Base-by-base conservation (phyloP, 352 stramenopile genomes). In the Pythium angustatum region DNA sequence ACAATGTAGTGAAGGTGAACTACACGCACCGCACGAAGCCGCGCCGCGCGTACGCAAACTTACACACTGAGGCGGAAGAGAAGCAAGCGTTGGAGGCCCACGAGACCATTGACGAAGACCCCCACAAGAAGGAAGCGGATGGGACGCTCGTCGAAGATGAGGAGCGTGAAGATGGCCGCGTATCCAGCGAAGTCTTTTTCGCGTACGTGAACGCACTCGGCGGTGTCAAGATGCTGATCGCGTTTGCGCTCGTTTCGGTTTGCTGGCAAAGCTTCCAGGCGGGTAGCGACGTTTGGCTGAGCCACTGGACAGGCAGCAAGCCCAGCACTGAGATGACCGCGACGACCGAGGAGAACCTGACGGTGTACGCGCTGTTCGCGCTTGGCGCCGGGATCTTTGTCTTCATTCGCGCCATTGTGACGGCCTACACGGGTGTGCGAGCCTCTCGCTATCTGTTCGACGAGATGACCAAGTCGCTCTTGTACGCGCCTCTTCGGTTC, bases 121-220 rank as follows among this genome's bases (percentile, higher is more conserved):
- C 22, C 11, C 5, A 26, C n/a, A n/a, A n/a, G n/a, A n/a, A n/a
- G n/a, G n/a, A n/a, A n/a, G n/a, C 24, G 22, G 27, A 33, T n/a
- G 58, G 45, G 3, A 34, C 10, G 8, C 59, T 86, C 14, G 58
- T 82, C 10, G 38, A 70, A 45, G 78, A 86, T 11, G 75, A 84
- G 62, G 64, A 64, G 26, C 66, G 70, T 15, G 53, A 55, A 5
- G 67, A 67, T 61, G 76, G 73, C 9, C 71, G 59, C 34, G 78
- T 84, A 22, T 79, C 71, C 11, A 64, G 33, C 21, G 49, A 65
- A 21, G 69, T 83, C 14, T 84, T 82, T 33, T 30, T 53, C 40
- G 47, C 57, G 0, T 86, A 85, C 62, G 75, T 82, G 31, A 17
- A 60, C 4, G 63, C 71, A 11, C 31, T 88, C 1, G 77, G 79